Percentiles rank a stretch among this genome's conserved stretches.
These are phyloP conservation scores for Melampsora abietis-canadensis DNA, from an alignment of 1,284 basidiomycete species.

Conservation along the genomic window DNA sequence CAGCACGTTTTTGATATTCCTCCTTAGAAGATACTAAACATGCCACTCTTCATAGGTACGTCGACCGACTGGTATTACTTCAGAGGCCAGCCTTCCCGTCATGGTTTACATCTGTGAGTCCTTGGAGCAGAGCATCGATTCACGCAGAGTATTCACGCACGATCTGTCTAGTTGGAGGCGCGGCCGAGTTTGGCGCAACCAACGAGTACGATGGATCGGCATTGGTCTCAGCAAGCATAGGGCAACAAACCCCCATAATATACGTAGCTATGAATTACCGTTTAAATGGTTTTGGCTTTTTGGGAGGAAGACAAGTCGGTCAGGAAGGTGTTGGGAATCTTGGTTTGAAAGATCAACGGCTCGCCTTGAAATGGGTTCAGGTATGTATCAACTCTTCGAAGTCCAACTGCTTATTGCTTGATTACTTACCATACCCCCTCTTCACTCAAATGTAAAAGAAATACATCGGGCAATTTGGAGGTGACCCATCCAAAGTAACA, in stretches of 20 bases:
- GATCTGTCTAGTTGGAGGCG: not conserved
- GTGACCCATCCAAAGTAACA: not conserved
- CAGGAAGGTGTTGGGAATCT: constrained; percentile 15
- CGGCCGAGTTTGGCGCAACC: not conserved
- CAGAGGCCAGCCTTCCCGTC: not conserved
- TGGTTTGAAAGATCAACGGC: constrained; percentile 31
- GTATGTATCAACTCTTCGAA: not conserved
- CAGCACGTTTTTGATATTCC: too few species aligned
- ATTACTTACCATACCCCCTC: not conserved
- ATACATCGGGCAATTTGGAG: constrained; percentile 12
- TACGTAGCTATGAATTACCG: constrained; percentile 9
- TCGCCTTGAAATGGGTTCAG: constrained; percentile 22
- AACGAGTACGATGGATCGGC: not conserved
- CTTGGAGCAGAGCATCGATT: too few species aligned
- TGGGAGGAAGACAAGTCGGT: constrained; percentile 15
- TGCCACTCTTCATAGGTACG: not conserved
- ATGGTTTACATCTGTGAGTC: constrained; percentile 7
- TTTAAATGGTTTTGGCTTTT: constrained; percentile 18
- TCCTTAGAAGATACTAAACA: too few species aligned
- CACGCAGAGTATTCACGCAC: not conserved
- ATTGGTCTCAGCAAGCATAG: constrained; percentile 2
- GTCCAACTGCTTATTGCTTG: not conserved
- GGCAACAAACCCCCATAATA: not conserved
- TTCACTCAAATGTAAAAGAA: not conserved
- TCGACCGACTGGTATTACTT: not conserved